These are phyloP conservation scores for Aspergillus nomiae DNA, from an alignment of 2,329 filamentous ascomycete species.

Conservation along the genomic window DNA sequence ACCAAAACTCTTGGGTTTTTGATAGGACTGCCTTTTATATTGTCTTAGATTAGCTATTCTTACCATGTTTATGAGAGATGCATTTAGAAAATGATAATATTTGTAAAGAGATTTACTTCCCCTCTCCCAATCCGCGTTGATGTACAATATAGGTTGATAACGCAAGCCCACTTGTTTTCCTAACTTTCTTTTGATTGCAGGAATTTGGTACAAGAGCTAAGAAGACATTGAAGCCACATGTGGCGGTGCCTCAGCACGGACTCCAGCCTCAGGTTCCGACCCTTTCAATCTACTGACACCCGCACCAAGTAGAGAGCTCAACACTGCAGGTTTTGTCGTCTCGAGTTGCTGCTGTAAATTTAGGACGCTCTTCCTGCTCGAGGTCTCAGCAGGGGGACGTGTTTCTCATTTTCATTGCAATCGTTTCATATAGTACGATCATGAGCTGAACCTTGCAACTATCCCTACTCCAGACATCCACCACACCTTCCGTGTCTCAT, in stretches of 20 bases:
- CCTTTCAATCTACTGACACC: constrained; percentile 15
- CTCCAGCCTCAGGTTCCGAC: constrained; percentile 16
- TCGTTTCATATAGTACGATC: constrained; percentile 19
- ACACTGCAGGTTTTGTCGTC: constrained; percentile 21
- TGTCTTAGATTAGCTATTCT: neutral
- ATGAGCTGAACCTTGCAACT: constrained; percentile 32
- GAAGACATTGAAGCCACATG: constrained; percentile 16
- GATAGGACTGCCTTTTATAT: constrained; percentile 5
- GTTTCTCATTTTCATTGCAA: constrained; percentile 13
- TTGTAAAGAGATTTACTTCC: neutral
- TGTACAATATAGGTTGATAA: neutral
- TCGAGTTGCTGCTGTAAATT: constrained; percentile 11
- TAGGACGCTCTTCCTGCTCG: constrained; percentile 12
- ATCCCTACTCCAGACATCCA: constrained; percentile 21
- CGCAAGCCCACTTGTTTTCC: neutral
- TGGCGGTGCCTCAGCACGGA: constrained; percentile 30
- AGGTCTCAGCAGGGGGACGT: neutral
- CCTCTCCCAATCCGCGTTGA: neutral
- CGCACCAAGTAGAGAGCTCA: constrained; percentile 10
- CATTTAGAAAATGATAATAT: neutral
- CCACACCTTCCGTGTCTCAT: constrained; percentile 16
- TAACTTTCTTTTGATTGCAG: neutral
- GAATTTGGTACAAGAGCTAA: neutral
- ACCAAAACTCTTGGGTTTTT: constrained; percentile 27
- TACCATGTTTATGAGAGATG: neutral